phyloP scores from a whole-genome alignment of 2,329 filamentous ascomycete species.

The Blumeria graminis region DNA sequence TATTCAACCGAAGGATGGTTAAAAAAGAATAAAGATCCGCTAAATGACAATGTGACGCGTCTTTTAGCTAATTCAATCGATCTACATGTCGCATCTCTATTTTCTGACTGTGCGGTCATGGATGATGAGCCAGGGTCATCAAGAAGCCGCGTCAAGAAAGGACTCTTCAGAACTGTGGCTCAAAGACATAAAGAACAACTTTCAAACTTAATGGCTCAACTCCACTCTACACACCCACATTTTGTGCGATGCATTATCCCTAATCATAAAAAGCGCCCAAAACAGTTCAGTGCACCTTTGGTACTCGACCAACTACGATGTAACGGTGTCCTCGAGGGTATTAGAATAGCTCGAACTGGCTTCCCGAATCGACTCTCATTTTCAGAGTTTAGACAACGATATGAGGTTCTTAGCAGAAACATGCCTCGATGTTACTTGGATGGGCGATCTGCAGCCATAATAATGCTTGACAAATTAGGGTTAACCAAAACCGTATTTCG shows the following conservation, averaged over 20 bases:
- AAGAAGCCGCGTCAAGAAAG: conserved; percentile 77
- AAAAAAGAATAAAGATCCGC: conserved; percentile 95
- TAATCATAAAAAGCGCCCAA: conserved; percentile 92
- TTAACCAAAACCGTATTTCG: conserved; percentile 73
- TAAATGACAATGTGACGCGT: conserved; percentile 90
- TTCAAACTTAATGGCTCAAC: conserved; percentile 81
- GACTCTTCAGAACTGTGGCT: conserved; percentile 85
- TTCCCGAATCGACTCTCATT: conserved; percentile 89
- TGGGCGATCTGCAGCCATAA: conserved; percentile 58
- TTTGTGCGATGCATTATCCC: conserved; percentile 95
- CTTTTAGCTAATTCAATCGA: conserved; percentile 64
- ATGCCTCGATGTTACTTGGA: conserved; percentile 84
- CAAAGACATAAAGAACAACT: conserved; percentile 95
- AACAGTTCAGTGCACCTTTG: conserved; percentile 75
- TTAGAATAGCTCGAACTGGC: conserved; percentile 85
- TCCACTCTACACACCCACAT: conserved; percentile 91
- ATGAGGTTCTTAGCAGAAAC: conserved; percentile 74
- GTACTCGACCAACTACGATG: conserved; percentile 93
- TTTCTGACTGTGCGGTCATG: conserved; percentile 63
- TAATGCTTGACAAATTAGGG: conserved; percentile 74
- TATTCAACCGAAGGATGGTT: conserved; percentile 90
- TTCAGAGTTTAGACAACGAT: conserved; percentile 80
- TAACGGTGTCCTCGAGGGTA: conserved; percentile 97
- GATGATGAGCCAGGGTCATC: conserved; percentile 49
- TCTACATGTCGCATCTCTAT: conserved; percentile 61